Base-by-base conservation (phyloP, 352 stramenopile genomes). In the Phytopythium helicoides region DNA sequence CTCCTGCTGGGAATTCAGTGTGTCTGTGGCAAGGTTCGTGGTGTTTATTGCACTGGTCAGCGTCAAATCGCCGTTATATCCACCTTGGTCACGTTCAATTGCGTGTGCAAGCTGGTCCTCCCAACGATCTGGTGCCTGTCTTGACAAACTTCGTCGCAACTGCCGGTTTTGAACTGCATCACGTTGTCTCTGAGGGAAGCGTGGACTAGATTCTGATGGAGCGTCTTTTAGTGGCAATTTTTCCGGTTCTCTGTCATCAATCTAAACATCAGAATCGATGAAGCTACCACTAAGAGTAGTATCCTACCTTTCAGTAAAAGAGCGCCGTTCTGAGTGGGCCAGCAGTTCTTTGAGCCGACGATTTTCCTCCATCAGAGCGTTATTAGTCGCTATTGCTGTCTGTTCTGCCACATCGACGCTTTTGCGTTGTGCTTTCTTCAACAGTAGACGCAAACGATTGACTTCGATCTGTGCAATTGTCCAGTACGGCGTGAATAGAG, bases 401-500 rank as follows among this genome's bases (percentile, higher is more conserved):
- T 40, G 52, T 14, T 71, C 64, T 16, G 47, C 35, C 23, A 62
- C 62, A 25, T 73, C 55, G 25, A 50, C 37, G 41, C 65, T 73
- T 35, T 65, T 74, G 22, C 62, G 59, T 4, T 76, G 60, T 15
- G 72, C 71, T 39, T 70, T 81, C 46, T 73, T 71, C 9, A 89
- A 60, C 18, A 86, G 36, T 21, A 79, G 65, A 16, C 73, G 63
- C 12, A 89, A 45, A 1, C 74, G 69, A 38, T 61, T 78, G 11
- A 87, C 76, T 60, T 92, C 76, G 18, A 68, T 36, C 78, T 89
- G 38, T 6, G n/a, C n/a, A n/a, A n/a, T n/a, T n/a, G n/a, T n/a
- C n/a, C n/a, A n/a, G n/a, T n/a, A n/a, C n/a, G n/a, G n/a, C n/a
- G n/a, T n/a, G n/a, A n/a, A n/a, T n/a, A 22, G 14, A 56, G 5